Conservation (phyloP, 345 rosid species). For the Cardamine resedifolia region DNA sequence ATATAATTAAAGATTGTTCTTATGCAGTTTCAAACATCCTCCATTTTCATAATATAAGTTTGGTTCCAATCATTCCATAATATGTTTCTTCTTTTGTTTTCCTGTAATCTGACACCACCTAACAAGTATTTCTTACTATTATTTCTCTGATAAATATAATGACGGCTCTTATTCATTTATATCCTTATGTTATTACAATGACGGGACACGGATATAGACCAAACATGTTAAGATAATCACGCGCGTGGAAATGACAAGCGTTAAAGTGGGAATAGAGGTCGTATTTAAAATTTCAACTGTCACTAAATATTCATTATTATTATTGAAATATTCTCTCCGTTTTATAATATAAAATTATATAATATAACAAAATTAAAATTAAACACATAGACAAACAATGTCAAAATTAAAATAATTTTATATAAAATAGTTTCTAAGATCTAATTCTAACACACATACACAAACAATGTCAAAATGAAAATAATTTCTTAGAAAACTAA, state of each 20-base stretch:
- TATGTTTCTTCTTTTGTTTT: neutral
- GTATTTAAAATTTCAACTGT: neutral
- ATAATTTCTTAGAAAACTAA: neutral
- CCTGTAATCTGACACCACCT: conserved; percentile 2
- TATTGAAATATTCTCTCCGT: no score
- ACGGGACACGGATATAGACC: neutral
- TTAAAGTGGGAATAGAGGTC: neutral
- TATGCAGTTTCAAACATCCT: neutral
- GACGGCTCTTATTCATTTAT: neutral
- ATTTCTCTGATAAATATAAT: neutral
- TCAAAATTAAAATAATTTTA: no score
- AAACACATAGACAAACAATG: no score
- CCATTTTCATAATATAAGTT: neutral
- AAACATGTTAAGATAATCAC: neutral
- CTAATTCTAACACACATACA: neutral
- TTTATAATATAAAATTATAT: no score
- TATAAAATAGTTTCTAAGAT: neutral
- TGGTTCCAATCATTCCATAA: neutral
- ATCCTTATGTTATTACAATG: neutral
- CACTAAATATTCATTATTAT: neutral
- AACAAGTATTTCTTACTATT: neutral
- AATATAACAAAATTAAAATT: no score
- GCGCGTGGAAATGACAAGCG: neutral
- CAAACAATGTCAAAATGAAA: neutral
- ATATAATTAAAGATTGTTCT: neutral